Base-by-base conservation (phyloP, 192 early-diverging fungal species). In the Jimgerdemannia lactiflua region DNA sequence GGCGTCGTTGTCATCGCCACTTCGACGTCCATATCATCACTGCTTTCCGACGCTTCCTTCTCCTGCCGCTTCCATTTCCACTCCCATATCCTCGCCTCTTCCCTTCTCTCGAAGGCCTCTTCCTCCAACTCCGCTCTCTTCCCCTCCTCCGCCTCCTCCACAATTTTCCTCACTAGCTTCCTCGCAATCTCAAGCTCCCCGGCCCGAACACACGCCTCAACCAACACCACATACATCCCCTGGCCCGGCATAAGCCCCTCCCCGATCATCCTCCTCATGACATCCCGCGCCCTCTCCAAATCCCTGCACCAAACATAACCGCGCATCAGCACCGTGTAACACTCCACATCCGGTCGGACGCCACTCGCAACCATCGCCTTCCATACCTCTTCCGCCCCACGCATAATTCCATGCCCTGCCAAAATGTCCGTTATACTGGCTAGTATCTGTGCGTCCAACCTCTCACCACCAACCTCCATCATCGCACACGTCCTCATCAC, bases 311-410 rank as follows among this genome's bases (percentile, higher is more conserved):
- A 76, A 18, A 85, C 70, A 49, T 88, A 86, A 4, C 78, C 83
- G 70, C 86, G 80, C 70, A 89, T 86, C 29, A 89, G 70, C 40
- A 88, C 81, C 20, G 83, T 87, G 72, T 83, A 87, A 42, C 81
- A 81, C 9, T 81, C 70, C 3, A 78, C 79, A 44, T 83, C 78
- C 19, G 82, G 84, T 20, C 74, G 40, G 3, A 85, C 63, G 19
- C 78, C 72, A 41, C 81, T 79, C 10, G 77, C 71, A 70, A 84
- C 71, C 84, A 89, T 86, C 20, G 79, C 82, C 18, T 79, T 72
- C 44, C 80, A 78, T 4, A 89, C 42, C 19, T 78, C 70, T 39
- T 77, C 77, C 0, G 82, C 85, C 6, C 81, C 80, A 18, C 49
- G 39, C 63, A 84, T 69, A 10, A 86, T 82, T 9, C 78, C 74